A percentile compares a stretch with the other conserved stretches of the same genome.
phyloP scores from a whole-genome alignment of 139 green algal genomes.

The Chlorella sorokiniana region DNA sequence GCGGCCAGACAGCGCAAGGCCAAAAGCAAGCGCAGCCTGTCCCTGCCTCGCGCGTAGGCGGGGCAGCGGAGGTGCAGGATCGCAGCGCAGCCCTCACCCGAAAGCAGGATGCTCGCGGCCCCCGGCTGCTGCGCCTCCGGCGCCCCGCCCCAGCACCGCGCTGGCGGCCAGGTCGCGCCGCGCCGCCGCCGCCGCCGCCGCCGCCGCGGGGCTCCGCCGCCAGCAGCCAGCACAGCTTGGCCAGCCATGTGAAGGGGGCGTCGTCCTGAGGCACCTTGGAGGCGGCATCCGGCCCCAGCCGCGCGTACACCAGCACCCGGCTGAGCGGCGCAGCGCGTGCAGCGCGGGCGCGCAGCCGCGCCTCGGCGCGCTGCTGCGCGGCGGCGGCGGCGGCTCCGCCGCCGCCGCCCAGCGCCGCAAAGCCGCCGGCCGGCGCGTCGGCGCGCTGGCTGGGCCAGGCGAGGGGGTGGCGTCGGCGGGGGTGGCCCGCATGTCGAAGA shows the following conservation, averaged over 20 bases:
- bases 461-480: constrained; percentile 51
- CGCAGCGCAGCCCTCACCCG: no score
- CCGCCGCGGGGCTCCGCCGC: constrained; percentile 34
- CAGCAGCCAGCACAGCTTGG: constrained; percentile 52
- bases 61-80: no score
- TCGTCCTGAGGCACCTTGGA: constrained; percentile 53
- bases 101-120: constrained; percentile 20
- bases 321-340: constrained; percentile 50
- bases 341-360: constrained; percentile 48
- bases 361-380: neutral
- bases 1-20: no score
- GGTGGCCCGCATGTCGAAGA: constrained; percentile 56
- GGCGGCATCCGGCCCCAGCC: constrained; percentile 16
- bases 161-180: constrained; percentile 2
- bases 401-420: constrained; percentile 26
- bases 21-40: no score
- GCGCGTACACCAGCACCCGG: constrained; percentile 26
- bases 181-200: neutral
- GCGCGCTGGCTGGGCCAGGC: constrained; percentile 19
- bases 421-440: neutral
- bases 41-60: no score
- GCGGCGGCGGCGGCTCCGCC: neutral
- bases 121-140: neutral
- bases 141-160: constrained; percentile 11
- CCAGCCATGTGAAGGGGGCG: constrained; percentile 58